phyloP scores from a whole-genome alignment of 192 early-diverging fungal genomes.

The Backusella australiensis region DNA sequence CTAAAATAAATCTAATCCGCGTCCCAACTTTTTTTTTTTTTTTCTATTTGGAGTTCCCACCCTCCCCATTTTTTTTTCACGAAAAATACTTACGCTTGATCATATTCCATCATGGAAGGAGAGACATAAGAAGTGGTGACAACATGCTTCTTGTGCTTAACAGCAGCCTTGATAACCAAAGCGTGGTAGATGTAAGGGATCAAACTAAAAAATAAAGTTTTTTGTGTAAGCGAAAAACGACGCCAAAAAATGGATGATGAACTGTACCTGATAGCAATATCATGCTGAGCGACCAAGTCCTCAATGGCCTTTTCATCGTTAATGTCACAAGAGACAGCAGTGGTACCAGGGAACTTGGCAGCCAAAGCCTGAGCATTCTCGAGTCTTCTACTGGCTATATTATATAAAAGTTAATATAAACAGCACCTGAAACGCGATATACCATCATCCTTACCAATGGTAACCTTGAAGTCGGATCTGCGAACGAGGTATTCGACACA shows the following conservation, averaged over 20 bases:
- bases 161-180: constrained; percentile 85
- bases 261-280: constrained; percentile 79
- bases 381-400: constrained; percentile 70
- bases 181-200: constrained; percentile 92
- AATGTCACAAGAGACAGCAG: constrained; percentile 78
- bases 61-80: background rate
- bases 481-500: constrained; percentile 91
- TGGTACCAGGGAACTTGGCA: constrained; percentile 55
- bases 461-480: constrained; percentile 84
- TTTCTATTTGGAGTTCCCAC: background rate
- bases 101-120: constrained; percentile 87
- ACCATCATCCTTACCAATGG: constrained; percentile 57
- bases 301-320: constrained; percentile 71
- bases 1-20: background rate
- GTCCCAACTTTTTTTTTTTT: background rate
- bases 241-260: background rate
- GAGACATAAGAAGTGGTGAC: constrained; percentile 98
- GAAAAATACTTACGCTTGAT: constrained; percentile 62
- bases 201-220: constrained; percentile 47
- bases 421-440: background rate
- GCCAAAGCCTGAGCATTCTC: constrained; percentile 73
- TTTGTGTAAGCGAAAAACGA: background rate
- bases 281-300: constrained; percentile 75
- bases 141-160: constrained; percentile 89
- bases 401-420: background rate